phyloP scores from a whole-genome alignment of 108 stramenopile genomes.

The Nitzschia palea region DNA sequence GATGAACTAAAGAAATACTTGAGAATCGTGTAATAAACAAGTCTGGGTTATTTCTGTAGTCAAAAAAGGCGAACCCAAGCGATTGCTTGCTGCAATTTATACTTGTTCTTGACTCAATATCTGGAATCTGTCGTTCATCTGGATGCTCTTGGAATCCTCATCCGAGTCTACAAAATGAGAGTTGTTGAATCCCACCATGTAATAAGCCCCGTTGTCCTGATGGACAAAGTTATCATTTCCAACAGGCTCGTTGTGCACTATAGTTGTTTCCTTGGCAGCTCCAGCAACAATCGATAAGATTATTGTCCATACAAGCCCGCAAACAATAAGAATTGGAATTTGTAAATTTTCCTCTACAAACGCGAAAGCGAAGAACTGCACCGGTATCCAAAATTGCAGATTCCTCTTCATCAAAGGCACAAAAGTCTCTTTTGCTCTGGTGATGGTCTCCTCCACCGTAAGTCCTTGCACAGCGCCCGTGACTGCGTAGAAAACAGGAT shows the following conservation, averaged over 20 bases:
- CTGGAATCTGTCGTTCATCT: too few species aligned
- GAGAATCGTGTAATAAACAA: too few species aligned
- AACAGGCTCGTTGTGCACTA: background rate
- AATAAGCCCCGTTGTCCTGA: background rate
- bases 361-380: slow-evolving; percentile 56
- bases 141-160: too few species aligned
- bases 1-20: too few species aligned
- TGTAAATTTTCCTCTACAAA: slow-evolving; percentile 41
- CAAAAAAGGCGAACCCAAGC: too few species aligned
- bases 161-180: background rate
- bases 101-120: too few species aligned
- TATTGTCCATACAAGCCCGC: slow-evolving; percentile 41
- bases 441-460: slow-evolving; percentile 23
- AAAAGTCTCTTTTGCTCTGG: slow-evolving; percentile 51
- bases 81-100: too few species aligned
- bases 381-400: slow-evolving; percentile 64
- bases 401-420: slow-evolving; percentile 54
- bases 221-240: background rate
- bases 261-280: slow-evolving; percentile 3
- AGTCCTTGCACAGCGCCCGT: slow-evolving; percentile 58
- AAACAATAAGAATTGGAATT: slow-evolving; percentile 40
- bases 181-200: background rate
- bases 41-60: too few species aligned
- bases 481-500: slow-evolving; percentile 59
- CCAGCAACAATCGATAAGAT: slow-evolving; percentile 40